These are phyloP conservation scores for Gliomastix tumulicola DNA, from an alignment of 2,329 filamentous ascomycete species.

Conservation along the genomic window DNA sequence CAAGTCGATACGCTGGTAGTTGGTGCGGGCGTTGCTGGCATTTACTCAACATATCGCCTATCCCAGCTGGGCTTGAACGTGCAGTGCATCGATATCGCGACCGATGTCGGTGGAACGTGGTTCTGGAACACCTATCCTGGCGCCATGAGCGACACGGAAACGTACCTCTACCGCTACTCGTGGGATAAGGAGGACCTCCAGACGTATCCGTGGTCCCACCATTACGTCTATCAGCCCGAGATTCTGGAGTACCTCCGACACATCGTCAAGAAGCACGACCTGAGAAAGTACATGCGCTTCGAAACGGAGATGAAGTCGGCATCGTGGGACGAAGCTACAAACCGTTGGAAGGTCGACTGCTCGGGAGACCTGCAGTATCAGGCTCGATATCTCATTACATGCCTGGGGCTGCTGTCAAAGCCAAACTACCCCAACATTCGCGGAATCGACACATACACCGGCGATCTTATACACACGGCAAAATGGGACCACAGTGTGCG, in stretches of 20 bases:
- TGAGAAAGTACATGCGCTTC: constrained; percentile 30
- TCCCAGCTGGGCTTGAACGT: constrained; percentile 2
- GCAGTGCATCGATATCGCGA: neutral
- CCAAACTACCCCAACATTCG: neutral
- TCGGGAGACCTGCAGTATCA: neutral
- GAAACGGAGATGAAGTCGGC: constrained; percentile 25
- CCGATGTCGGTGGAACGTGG: constrained; percentile 19
- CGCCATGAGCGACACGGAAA: constrained; percentile 20
- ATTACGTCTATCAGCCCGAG: constrained; percentile 2
- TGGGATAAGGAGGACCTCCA: neutral
- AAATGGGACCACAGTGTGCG: constrained; percentile 16
- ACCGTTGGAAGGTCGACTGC: constrained; percentile 18
- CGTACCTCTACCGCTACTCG: neutral
- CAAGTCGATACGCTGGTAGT: constrained; percentile 5
- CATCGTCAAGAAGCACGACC: constrained; percentile 11
- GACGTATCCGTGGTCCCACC: neutral
- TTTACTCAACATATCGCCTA: constrained; percentile 1
- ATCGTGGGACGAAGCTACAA: constrained; percentile 18
- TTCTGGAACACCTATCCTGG: constrained; percentile 26
- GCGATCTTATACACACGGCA: constrained; percentile 29
- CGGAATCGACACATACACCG: constrained; percentile 17
- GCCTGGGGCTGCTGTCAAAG: neutral
- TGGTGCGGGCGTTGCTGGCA: constrained; percentile 5
- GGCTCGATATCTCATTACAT: neutral
- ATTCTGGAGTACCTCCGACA: constrained; percentile 6